phyloP scores from a whole-genome alignment of 2,329 filamentous ascomycete species.

The Monosporascus sp. region DNA sequence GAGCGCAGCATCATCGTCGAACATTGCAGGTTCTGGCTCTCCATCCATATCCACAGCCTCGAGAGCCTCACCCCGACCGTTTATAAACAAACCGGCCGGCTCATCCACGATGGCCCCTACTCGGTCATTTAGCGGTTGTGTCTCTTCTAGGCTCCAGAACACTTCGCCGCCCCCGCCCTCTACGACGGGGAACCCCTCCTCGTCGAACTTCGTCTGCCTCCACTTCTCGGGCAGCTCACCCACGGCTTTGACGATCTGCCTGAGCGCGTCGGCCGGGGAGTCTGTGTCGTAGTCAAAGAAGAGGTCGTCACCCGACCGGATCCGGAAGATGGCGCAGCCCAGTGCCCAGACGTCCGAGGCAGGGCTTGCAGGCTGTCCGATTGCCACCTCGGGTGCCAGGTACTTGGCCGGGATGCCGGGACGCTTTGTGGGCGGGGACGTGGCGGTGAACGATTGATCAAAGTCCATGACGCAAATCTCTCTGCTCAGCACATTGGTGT shows the following conservation, averaged over 20 bases:
- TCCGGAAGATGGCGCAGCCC: conserved; percentile 1
- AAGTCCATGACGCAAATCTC: conserved; percentile 10
- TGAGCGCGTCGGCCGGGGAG: conserved; percentile 7
- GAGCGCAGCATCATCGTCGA: neutral
- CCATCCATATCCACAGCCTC: neutral
- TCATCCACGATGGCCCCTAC: conserved; percentile 11
- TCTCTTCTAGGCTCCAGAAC: conserved; percentile 1
- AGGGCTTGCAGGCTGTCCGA: conserved; percentile 9
- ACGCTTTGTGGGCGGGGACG: conserved; percentile 10
- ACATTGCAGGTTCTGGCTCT: conserved; percentile 6
- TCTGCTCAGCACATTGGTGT: conserved; percentile 7
- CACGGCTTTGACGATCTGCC: conserved; percentile 5
- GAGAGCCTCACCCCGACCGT: neutral
- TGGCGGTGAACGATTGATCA: conserved; percentile 6
- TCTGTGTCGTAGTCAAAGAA: conserved; percentile 7
- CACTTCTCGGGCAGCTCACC: conserved; percentile 7
- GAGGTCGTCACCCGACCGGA: conserved; percentile 7
- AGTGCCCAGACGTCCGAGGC: conserved; percentile 13
- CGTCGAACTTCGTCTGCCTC: conserved; percentile 8
- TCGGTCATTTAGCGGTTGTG: conserved; percentile 5
- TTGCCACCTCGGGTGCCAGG: conserved; percentile 17
- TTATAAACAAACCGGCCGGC: conserved; percentile 6
- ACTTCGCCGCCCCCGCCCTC: conserved; percentile 5
- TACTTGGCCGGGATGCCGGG: conserved; percentile 15
- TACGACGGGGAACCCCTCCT: conserved; percentile 7